Base-by-base conservation (phyloP, 2,329 filamentous ascomycete species). In the Didymosphaeria variabile region DNA sequence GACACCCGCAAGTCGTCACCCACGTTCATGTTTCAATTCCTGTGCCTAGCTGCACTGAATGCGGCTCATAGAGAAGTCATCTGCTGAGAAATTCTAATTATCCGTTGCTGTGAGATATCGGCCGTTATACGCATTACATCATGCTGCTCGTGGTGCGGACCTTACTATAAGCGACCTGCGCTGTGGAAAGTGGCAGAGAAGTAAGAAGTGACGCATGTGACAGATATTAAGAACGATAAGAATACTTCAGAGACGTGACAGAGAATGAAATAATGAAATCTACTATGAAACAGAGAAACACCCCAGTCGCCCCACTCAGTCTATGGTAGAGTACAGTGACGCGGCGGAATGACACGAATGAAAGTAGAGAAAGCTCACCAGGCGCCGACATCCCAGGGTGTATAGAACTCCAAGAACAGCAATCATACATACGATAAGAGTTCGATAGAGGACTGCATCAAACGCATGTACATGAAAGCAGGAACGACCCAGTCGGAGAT, bases 311-410 rank as follows among this genome's bases (percentile, higher is more conserved):
- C 29, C 32, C 19, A 36, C 19, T 26, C 49, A 13, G 19, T 26
- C 32, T 52, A 52, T 12, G 17, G 17, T 15, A 40, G 19, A 52
- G 49, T 38, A 52, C n/a, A 40, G 19, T 38, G 12, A 23, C 32
- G 9, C 21, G 13, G 12, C 21, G 34, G 5, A 40, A 40, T 6
- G 26, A 26, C 12, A 40, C 8, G 26, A 26, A 26, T 7, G 19
- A 23, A 32, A 31, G 23, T 10, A 3, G 12, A 31, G 29, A 49
- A 23, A 42, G 17, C 23, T 53, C 36, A 31, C 51, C 17, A 42
- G 42, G 23, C 51, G 51, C 51, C 51, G 17, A 29, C 17, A 52
- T 19, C n/a, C 49, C 32, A 36, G 19, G 31, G 49, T 36, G 51
- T 53, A 53, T 52, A 26, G 29, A 42, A 42, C 36, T 15, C 51